Percentiles rank a stretch among this genome's conserved stretches.
Evolutionary conservation across 2,329 filamentous ascomycete species (phyloP).

Genomic region (Phialophora chinensis): DNA sequence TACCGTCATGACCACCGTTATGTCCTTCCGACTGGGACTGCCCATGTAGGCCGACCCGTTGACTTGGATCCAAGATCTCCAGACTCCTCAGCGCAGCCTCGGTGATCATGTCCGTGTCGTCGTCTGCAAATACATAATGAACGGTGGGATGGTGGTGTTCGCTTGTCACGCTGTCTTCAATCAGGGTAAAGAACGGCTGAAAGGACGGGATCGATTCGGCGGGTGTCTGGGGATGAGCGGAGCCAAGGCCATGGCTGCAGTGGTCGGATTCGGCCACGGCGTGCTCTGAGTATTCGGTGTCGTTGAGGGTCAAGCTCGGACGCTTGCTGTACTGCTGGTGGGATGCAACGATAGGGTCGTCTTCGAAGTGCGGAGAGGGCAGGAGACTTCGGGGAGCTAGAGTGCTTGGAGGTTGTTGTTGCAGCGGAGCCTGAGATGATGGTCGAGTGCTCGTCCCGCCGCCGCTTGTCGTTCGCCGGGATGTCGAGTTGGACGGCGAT

Average conservation of each 20-base stretch:
- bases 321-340: slow-evolving; percentile 22
- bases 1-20: slow-evolving; percentile 28
- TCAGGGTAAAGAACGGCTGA: slow-evolving; percentile 81
- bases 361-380: slow-evolving; percentile 37
- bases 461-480: slow-evolving; percentile 31
- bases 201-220: slow-evolving; percentile 55
- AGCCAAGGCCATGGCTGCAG: slow-evolving; percentile 18
- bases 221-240: background rate
- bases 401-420: slow-evolving; percentile 11
- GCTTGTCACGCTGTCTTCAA: slow-evolving; percentile 75
- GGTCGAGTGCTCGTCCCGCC: slow-evolving; percentile 18
- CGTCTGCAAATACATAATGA: slow-evolving; percentile 92
- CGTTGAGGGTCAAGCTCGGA: slow-evolving; percentile 24
- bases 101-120: slow-evolving; percentile 79
- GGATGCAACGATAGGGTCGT: slow-evolving; percentile 31
- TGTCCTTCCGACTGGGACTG: background rate
- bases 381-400: slow-evolving; percentile 29
- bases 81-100: slow-evolving; percentile 65
- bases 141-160: slow-evolving; percentile 83
- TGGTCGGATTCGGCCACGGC: slow-evolving; percentile 31
- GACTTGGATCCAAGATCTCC: slow-evolving; percentile 44
- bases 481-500: slow-evolving; percentile 39
- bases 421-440: slow-evolving; percentile 20
- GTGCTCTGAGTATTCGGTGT: slow-evolving; percentile 30
- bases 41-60: slow-evolving; percentile 23